phyloP scores from a whole-genome alignment of 768 basidiomycete species.

The Hirschioporus abietinus region DNA sequence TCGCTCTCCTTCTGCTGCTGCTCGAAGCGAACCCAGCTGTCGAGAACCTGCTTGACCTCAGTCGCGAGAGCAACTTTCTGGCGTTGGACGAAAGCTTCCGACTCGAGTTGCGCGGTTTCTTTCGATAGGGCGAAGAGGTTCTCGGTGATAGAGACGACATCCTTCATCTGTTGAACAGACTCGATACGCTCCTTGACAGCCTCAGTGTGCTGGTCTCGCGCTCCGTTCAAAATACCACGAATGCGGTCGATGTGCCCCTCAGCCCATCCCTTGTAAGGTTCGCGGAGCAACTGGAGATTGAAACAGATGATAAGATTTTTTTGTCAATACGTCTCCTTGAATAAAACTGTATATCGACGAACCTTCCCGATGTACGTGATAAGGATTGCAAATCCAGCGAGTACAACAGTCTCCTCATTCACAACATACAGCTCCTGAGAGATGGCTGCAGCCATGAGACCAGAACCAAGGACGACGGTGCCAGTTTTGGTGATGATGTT shows the following conservation, averaged over 20 bases:
- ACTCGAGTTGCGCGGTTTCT: slow-evolving; percentile 91
- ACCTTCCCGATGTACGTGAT: slow-evolving; percentile 80
- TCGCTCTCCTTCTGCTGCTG: slow-evolving; percentile 95
- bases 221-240: slow-evolving; percentile 70
- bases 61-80: slow-evolving; percentile 83
- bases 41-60: slow-evolving; percentile 91
- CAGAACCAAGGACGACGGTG: slow-evolving; percentile 85
- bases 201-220: slow-evolving; percentile 86
- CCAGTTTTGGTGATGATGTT: slow-evolving; percentile 94
- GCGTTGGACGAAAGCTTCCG: slow-evolving; percentile 81
- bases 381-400: slow-evolving; percentile 78
- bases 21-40: slow-evolving; percentile 98
- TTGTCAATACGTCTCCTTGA: slow-evolving; percentile 3
- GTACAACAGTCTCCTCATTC: slow-evolving; percentile 92
- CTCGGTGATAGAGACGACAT: slow-evolving; percentile 88
- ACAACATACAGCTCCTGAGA: slow-evolving; percentile 97
- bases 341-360: slow-evolving; percentile 20
- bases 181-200: slow-evolving; percentile 91
- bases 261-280: slow-evolving; percentile 92
- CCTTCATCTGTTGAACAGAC: slow-evolving; percentile 90
- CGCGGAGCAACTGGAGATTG: slow-evolving; percentile 56
- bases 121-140: slow-evolving; percentile 86
- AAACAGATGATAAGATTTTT: slow-evolving; percentile 12
- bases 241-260: slow-evolving; percentile 82
- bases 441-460: slow-evolving; percentile 85